Evolutionary conservation across 129 eudicot species (phyloP), one percentile per base, ranked within the genome.

Genomic region (Flaveria brownii): DNA sequence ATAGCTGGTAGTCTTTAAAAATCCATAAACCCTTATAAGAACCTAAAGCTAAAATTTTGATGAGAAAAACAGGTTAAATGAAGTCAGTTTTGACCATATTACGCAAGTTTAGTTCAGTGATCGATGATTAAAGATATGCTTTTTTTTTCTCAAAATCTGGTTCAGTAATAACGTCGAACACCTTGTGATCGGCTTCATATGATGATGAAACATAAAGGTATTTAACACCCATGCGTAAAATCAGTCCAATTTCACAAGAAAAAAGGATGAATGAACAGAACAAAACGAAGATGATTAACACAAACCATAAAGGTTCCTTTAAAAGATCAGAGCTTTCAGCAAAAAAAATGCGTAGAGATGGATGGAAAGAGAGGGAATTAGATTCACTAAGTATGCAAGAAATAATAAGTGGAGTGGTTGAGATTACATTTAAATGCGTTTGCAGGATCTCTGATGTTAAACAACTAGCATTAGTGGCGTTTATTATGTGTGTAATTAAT

Each of bases 141-240:
- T 16, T 30, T 28, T 30, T 30, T 30, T 26, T 26, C 1, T 9
- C 17, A 17, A 23, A 69, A 17, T 26, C 70, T 69, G 61, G 74
- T 77, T 77, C 16, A 59, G 81, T 15, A 26, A 60, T 15, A 60
- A 15, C 70, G 65, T 77, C 69, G 61, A 77, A 59, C 75, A 77
- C 68, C 61, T 46, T 25, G 59, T 74, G 71, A 10, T 26, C 78
- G 43, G 17, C 78, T 74, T 59, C 25, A 42, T 23, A 74, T 41
- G 70, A 62, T 62, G 20, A 49, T 20, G 57, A 73, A 33, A 68
- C 78, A 55, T 41, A n/a, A 36, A 26, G n/a, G 23, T 60, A 20
- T 26, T n/a, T 26, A 72, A 72, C 18, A 33, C 71, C 76, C 70
- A 59, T 42, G 49, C 12, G 13, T 6, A 18, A 28, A 70, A 26